Percentiles rank a stretch among this genome's conserved stretches.
phyloP scores from a whole-genome alignment of 768 basidiomycete species.

The Butyriboletus loyo region DNA sequence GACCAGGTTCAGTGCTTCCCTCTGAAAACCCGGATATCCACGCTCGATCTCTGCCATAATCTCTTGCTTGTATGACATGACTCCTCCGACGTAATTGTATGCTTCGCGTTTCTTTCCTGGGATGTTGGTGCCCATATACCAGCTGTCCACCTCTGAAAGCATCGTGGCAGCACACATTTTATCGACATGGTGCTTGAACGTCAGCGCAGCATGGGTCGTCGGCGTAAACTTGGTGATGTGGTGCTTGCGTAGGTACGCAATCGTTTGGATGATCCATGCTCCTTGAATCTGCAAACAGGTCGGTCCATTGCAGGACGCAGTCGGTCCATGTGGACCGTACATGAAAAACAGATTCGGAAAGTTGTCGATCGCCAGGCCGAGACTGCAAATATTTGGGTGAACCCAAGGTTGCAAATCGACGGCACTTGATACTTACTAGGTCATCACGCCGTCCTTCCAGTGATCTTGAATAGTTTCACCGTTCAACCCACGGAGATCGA shows the following conservation, averaged over 20 bases:
- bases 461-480: conserved; percentile 13
- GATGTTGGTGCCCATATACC: conserved; percentile 9
- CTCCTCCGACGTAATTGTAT: conserved; percentile 5
- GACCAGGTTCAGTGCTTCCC: not conserved
- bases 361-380: conserved; percentile 13
- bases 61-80: not conserved
- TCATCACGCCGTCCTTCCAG: conserved; percentile 11
- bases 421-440: conserved; percentile 6
- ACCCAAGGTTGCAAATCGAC: not conserved
- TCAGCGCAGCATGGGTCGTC: not conserved
- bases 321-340: conserved; percentile 13
- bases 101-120: conserved; percentile 9
- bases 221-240: conserved; percentile 14
- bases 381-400: not conserved
- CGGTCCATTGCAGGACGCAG: conserved; percentile 7
- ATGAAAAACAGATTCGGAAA: conserved; percentile 13
- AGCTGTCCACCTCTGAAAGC: not conserved
- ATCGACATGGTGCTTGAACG: conserved; percentile 12
- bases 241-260: conserved; percentile 7
- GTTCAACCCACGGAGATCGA: conserved; percentile 12
- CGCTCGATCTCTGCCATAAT: conserved; percentile 5
- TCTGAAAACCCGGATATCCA: conserved; percentile 12
- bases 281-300: conserved; percentile 6
- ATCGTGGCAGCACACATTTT: not conserved
- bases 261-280: conserved; percentile 9